phyloP scores from a whole-genome alignment of 1,284 basidiomycete genomes.

The Takashimella koratensis region DNA sequence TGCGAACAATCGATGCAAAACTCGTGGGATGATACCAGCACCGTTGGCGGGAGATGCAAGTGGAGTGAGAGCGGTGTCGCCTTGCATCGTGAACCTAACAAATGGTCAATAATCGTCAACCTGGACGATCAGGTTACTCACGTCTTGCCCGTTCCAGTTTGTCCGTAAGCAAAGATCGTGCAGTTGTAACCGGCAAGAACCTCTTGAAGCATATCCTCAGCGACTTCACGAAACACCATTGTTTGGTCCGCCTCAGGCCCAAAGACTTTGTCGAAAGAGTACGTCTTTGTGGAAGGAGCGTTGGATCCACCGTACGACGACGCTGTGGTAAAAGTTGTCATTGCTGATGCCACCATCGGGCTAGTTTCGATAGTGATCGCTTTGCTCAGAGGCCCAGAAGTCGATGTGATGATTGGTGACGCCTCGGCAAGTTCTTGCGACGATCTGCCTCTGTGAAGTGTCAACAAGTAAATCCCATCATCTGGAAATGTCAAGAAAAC shows the following conservation, averaged over 20 bases:
- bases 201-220: slow-evolving; percentile 86
- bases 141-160: slow-evolving; percentile 99
- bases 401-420: slow-evolving; percentile 75
- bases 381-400: slow-evolving; percentile 65
- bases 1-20: slow-evolving; percentile 86
- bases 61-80: slow-evolving; percentile 69
- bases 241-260: slow-evolving; percentile 96
- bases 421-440: slow-evolving; percentile 66
- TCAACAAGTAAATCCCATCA: no score
- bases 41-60: slow-evolving; percentile 81
- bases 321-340: slow-evolving; percentile 47
- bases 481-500: no score
- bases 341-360: slow-evolving; percentile 27
- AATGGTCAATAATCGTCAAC: no score
- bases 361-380: slow-evolving; percentile 73
- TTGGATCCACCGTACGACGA: slow-evolving; percentile 53
- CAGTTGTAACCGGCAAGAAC: slow-evolving; percentile 96
- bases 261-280: slow-evolving; percentile 89
- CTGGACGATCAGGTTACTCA: no score
- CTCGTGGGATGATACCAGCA: slow-evolving; percentile 97
- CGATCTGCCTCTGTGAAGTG: slow-evolving; percentile 61
- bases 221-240: slow-evolving; percentile 90
- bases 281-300: slow-evolving; percentile 62
- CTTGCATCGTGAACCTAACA: slow-evolving; percentile 95
- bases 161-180: slow-evolving; percentile 97